Evolutionary conservation across 306 rosid genomes (phyloP).

Genomic region (Begonia peltatifolia): DNA sequence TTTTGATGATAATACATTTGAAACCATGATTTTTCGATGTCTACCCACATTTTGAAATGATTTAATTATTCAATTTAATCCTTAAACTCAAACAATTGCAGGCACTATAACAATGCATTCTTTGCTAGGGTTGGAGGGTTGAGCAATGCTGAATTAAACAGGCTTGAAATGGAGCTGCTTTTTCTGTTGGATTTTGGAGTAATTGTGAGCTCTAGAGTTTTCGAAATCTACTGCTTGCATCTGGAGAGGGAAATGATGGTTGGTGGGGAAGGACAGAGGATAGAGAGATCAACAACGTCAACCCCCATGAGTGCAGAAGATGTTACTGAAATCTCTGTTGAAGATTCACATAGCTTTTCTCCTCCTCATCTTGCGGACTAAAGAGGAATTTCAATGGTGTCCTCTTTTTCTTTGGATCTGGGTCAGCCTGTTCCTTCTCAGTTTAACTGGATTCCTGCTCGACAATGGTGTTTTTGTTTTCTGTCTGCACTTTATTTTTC

Average conservation of each 20-base stretch:
- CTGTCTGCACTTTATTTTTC: no score
- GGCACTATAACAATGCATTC: slow-evolving; percentile 21
- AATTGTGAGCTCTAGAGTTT: slow-evolving; percentile 45
- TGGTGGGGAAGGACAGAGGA: slow-evolving; percentile 27
- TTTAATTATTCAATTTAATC: slow-evolving; percentile 67
- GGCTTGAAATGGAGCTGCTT: slow-evolving; percentile 20
- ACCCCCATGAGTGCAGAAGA: slow-evolving; percentile 20
- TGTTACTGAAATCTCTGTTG: slow-evolving; percentile 36
- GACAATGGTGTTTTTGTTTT: no score
- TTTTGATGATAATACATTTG: no score
- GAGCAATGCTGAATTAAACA: neutral
- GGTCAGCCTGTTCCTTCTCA: no score
- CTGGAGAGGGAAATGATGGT: slow-evolving; percentile 58
- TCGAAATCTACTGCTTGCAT: slow-evolving; percentile 66
- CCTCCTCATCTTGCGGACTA: slow-evolving; percentile 29
- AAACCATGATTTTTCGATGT: no score
- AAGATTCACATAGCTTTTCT: slow-evolving; percentile 32
- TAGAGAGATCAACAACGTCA: slow-evolving; percentile 34
- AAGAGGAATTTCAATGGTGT: neutral
- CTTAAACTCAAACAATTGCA: slow-evolving; percentile 68
- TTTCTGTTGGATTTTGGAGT: slow-evolving; percentile 73
- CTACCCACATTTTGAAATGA: neutral
- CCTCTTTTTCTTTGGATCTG: no score
- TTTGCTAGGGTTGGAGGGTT: neutral
- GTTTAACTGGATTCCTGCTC: no score